Percentiles rank a stretch among this genome's conserved stretches.
phyloP scores from a whole-genome alignment of 495 filamentous ascomycete genomes.

The Aspergillus egyptiacus region DNA sequence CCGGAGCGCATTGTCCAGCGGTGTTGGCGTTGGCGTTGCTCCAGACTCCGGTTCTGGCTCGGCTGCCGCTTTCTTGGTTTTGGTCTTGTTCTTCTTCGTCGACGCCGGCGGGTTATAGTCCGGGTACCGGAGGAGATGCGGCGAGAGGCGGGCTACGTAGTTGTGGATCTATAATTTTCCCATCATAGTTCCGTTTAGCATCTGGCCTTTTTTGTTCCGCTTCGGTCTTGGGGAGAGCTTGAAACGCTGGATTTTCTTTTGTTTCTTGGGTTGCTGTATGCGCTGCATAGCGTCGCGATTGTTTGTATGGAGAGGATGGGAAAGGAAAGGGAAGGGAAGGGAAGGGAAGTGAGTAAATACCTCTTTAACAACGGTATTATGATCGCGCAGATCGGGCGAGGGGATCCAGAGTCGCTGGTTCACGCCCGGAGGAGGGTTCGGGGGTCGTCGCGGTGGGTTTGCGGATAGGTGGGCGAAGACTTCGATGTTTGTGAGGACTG shows the following conservation, averaged over 20 bases:
- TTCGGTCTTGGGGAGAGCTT: too few relatives aligned
- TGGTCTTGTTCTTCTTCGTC: constrained; percentile 24
- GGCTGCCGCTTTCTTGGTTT: not conserved
- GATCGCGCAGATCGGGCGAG: constrained; percentile 40
- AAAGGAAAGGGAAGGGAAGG: not conserved
- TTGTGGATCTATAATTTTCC: constrained; percentile 36
- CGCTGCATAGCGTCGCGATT: too few relatives aligned
- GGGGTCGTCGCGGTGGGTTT: constrained; percentile 40
- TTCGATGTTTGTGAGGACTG: constrained; percentile 59
- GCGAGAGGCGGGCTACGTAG: constrained; percentile 37
- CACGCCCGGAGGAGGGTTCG: constrained; percentile 29
- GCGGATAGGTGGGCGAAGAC: constrained; percentile 52
- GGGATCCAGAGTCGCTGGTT: constrained; percentile 38
- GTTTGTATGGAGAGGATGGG: not conserved
- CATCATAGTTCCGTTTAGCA: not conserved
- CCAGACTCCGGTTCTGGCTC: too few relatives aligned
- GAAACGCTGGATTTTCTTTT: too few relatives aligned
- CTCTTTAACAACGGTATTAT: constrained; percentile 49
- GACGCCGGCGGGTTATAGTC: constrained; percentile 24
- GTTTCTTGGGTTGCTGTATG: too few relatives aligned
- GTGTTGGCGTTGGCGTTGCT: too few relatives aligned
- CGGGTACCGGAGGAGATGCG: constrained; percentile 35
- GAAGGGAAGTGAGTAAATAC: constrained; percentile 18
- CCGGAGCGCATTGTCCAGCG: constrained; percentile 34
- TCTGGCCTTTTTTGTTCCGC: not conserved